Evolutionary conservation across 176 grass and related monocot species (phyloP), one percentile per base, ranked within the genome.

Genomic region (Avena sativa): DNA sequence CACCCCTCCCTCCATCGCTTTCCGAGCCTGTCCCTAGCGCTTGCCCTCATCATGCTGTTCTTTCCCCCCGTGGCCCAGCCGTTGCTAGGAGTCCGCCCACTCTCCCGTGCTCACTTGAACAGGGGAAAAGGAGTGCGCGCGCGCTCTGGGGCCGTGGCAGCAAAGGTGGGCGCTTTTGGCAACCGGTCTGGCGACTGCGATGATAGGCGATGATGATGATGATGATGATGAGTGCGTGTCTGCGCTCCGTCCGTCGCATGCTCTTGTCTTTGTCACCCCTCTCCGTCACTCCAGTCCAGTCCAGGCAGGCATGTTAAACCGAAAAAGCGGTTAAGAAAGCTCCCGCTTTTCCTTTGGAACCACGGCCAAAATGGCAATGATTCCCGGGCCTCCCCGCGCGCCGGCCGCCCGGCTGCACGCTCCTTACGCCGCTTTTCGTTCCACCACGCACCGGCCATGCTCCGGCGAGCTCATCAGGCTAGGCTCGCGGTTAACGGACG

Each of bases 151-250:
- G 26, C 28, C 28, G 50, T 43, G 77, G 79, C 83, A 77, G 71
- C n/a, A 88, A 88, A 88, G 81, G 57, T 84, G 76, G 25, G 81
- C 40, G 89, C 89, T 91, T 91, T 91, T 91, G 86, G 81, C 50
- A 51, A 28, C 81, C 13, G 59, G 89, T 53, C 51, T 75, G 17
- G 70, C 28, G 62, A 15, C 11, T 67, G 61, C 17, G 88, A 91
- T 88, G 86, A 85, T 88, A 84, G 75, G 75, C 86, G 68, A 85
- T 91, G 43, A 85, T 91, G 40, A 25, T 25, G 87, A 25, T 25
- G 87, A 85, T 88, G 67, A 85, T 91, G 43, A 85, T 91, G 43
- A 91, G 90, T 85, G 86, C 32, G 81, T 26, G 74, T 76, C 17
- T 72, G 64, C 40, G 40, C 40, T 43, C 40, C 64, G 89, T 43